A percentile compares a stretch with the other conserved stretches of the same genome.
These are phyloP conservation scores for Neofusicoccum laricinum DNA, from an alignment of 2,329 filamentous ascomycete genomes.

Conservation along the genomic window DNA sequence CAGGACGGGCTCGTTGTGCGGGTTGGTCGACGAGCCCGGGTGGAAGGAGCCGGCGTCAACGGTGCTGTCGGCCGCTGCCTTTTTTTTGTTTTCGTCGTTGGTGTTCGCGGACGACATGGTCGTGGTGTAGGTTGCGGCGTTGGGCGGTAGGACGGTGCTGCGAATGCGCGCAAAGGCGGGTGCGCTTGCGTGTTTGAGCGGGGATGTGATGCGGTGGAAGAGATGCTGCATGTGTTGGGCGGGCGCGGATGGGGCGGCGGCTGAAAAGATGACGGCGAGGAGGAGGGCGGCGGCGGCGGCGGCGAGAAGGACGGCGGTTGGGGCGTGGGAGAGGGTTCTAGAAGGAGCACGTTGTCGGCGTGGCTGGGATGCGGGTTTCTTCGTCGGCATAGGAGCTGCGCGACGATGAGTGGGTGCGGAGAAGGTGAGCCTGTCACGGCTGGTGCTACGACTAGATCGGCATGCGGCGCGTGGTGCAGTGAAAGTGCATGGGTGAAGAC, in stretches of 20 bases:
- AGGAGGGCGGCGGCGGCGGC: background rate
- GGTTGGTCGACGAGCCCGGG: background rate
- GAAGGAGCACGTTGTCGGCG: background rate
- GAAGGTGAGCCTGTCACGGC: background rate
- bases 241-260: background rate
- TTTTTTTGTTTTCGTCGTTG: background rate
- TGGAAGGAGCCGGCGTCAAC: conserved; percentile 11
- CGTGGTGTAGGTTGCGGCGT: no score
- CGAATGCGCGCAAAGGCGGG: background rate
- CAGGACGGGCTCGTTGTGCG: background rate
- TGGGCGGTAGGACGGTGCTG: background rate
- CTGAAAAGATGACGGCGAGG: background rate
- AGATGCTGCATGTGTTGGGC: conserved; percentile 1
- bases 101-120: background rate
- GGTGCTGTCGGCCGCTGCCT: background rate
- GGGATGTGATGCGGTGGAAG: background rate
- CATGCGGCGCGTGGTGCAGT: background rate
- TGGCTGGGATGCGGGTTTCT: background rate
- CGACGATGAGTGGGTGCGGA: background rate
- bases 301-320: background rate
- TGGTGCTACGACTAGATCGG: background rate
- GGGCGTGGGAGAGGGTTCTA: conserved; percentile 1
- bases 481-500: no score
- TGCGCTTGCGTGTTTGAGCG: background rate
- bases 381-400: background rate